Evolutionary conservation across 2,329 filamentous ascomycete species (phyloP).

Genomic region (Furcasterigmium sp.): DNA sequence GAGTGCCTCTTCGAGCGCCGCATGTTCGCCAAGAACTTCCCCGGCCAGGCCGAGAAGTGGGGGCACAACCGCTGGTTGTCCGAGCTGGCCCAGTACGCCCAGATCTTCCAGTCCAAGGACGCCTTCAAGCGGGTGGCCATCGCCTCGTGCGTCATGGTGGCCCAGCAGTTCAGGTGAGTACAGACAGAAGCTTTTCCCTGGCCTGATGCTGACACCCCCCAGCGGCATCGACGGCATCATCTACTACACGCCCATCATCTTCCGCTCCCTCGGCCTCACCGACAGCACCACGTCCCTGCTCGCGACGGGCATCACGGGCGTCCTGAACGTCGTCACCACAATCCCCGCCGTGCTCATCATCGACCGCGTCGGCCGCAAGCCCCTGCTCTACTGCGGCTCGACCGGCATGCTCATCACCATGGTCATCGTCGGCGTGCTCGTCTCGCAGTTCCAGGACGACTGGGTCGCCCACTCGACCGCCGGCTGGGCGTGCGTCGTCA

Average conservation of each 20-base stretch:
- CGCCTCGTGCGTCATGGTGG: conserved; percentile 53
- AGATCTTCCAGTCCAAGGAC: conserved; percentile 14
- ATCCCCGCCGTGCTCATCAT: conserved; percentile 32
- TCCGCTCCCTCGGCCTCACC: conserved; percentile 33
- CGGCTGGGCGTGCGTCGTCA: conserved; percentile 54
- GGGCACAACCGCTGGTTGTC: conserved; percentile 20
- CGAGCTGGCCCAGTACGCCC: conserved; percentile 27
- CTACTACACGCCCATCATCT: conserved; percentile 42
- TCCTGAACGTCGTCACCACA: conserved; percentile 44
- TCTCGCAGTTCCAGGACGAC: conserved; percentile 39
- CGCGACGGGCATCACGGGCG: conserved; percentile 53
- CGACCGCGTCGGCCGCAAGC: conserved; percentile 40
- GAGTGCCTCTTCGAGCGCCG: conserved; percentile 29
- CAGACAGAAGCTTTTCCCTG: conserved; percentile 46
- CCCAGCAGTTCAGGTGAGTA: conserved; percentile 42
- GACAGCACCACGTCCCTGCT: conserved; percentile 39
- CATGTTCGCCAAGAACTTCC: conserved; percentile 20
- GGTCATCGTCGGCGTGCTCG: conserved; percentile 49
- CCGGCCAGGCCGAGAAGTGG: conserved; percentile 26
- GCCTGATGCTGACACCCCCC: too few species aligned
- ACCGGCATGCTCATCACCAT: conserved; percentile 32
- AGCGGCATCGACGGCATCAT: conserved; percentile 31
- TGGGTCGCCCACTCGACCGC: conserved; percentile 41
- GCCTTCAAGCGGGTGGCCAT: conserved; percentile 41
- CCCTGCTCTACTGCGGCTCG: conserved; percentile 35